phyloP scores from a whole-genome alignment of 2,329 filamentous ascomycete species.

The Cladorrhinum sp. region DNA sequence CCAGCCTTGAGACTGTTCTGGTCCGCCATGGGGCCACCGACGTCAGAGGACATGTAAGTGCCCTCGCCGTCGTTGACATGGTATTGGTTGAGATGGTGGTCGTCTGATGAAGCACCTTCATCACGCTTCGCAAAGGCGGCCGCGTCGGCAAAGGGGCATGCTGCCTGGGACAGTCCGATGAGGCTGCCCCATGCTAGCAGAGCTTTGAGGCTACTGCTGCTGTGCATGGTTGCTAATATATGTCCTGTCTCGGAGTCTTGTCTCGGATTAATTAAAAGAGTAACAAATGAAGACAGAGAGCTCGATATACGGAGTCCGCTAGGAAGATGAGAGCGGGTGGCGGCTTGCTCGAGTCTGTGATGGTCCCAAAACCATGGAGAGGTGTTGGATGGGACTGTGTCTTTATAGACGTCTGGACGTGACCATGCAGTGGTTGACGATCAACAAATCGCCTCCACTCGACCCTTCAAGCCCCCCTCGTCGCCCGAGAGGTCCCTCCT shows the following conservation, averaged over 20 bases:
- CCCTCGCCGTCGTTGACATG: conserved; percentile 52
- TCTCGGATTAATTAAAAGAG: background rate
- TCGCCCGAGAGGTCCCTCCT: background rate
- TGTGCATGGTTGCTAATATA: conserved; percentile 17
- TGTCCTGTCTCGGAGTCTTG: no score
- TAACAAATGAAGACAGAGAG: background rate
- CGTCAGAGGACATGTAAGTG: conserved; percentile 60
- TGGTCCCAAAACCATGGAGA: background rate
- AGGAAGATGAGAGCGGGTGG: background rate
- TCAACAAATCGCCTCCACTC: background rate
- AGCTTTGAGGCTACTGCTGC: conserved; percentile 13
- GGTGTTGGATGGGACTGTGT: background rate
- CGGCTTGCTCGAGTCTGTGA: background rate
- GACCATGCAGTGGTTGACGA: background rate
- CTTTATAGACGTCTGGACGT: background rate
- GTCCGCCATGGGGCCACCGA: conserved; percentile 65
- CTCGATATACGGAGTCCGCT: background rate
- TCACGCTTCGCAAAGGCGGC: conserved; percentile 17
- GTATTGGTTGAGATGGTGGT: conserved; percentile 32
- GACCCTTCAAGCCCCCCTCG: background rate
- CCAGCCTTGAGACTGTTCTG: conserved; percentile 66
- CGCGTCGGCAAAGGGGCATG: conserved; percentile 25
- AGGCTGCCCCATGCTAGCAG: conserved; percentile 24
- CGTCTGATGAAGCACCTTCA: conserved; percentile 14
- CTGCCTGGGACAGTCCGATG: conserved; percentile 22